Evolutionary conservation across 2,329 filamentous ascomycete genomes (phyloP).

Genomic region (Aspergillus udagawae): DNA sequence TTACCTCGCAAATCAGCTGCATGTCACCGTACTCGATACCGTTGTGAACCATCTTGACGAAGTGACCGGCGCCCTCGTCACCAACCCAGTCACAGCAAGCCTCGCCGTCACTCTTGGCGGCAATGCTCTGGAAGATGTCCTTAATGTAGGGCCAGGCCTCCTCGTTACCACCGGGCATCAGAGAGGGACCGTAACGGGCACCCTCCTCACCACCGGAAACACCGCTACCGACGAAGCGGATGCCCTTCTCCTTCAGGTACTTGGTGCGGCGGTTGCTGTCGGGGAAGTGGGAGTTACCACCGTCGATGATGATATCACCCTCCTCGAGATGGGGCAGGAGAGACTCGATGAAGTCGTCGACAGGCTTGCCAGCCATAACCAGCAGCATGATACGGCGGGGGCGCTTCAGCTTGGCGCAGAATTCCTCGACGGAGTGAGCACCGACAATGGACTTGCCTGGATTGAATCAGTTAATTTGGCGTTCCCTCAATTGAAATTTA

Average conservation of each 20-base stretch:
- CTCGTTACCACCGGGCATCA: slow-evolving; percentile 99
- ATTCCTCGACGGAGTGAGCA: slow-evolving; percentile 90
- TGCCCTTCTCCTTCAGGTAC: slow-evolving; percentile 81
- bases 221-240: slow-evolving; percentile 94
- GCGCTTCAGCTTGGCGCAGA: slow-evolving; percentile 93
- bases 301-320: slow-evolving; percentile 98
- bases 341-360: slow-evolving; percentile 98
- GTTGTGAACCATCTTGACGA: slow-evolving; percentile 99
- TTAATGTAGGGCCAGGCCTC: slow-evolving; percentile 98
- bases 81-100: slow-evolving; percentile 99
- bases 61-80: slow-evolving; percentile 98
- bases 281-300: slow-evolving; percentile 98
- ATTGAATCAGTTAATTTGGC: slow-evolving; percentile 27
- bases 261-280: slow-evolving; percentile 96
- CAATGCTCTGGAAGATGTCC: slow-evolving; percentile 96
- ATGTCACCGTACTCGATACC: slow-evolving; percentile 99
- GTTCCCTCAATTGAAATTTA: not conserved
- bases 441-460: slow-evolving; percentile 87
- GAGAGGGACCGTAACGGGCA: slow-evolving; percentile 91
- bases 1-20: slow-evolving; percentile 98
- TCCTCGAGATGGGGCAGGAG: slow-evolving; percentile 77
- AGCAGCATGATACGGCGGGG: slow-evolving; percentile 97
- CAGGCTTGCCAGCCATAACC: slow-evolving; percentile 95
- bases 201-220: slow-evolving; percentile 99
- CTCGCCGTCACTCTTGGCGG: slow-evolving; percentile 96